A percentile compares a stretch with the other conserved stretches of the same genome.
These are phyloP conservation scores for Saxophila tyrrhenica DNA, from an alignment of 495 filamentous ascomycete species.

Conservation along the genomic window DNA sequence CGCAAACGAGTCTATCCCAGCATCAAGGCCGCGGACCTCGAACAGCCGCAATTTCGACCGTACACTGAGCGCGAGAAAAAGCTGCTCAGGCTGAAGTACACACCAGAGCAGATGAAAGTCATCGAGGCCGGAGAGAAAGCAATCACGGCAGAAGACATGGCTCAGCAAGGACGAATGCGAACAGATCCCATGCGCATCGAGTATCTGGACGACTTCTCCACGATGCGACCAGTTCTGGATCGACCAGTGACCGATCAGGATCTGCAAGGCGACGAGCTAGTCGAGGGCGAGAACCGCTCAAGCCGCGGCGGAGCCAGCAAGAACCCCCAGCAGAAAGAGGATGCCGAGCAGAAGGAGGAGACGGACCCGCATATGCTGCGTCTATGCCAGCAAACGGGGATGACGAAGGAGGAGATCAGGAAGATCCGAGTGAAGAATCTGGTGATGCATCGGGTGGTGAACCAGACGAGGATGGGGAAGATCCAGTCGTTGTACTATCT, in stretches of 20 bases:
- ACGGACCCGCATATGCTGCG: conserved; percentile 40
- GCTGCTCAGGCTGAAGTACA: conserved; percentile 54
- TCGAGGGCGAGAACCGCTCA: conserved; percentile 16
- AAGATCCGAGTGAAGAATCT: conserved; percentile 50
- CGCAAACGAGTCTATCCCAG: conserved; percentile 28
- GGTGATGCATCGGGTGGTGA: conserved; percentile 61
- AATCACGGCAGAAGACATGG: conserved; percentile 67
- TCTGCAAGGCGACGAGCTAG: conserved; percentile 39
- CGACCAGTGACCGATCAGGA: conserved; percentile 35
- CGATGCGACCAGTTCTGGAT: conserved; percentile 47
- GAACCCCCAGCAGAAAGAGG: neutral
- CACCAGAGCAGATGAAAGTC: conserved; percentile 67
- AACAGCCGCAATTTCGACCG: conserved; percentile 36
- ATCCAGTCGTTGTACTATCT: conserved; percentile 58
- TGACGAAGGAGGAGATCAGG: conserved; percentile 45
- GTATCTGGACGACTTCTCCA: conserved; percentile 81
- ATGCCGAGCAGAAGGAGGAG: conserved; percentile 26
- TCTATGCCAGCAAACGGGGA: conserved; percentile 59
- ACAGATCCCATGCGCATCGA: conserved; percentile 57
- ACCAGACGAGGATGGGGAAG: conserved; percentile 96
- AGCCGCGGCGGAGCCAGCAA: conserved; percentile 18
- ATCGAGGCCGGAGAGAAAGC: conserved; percentile 77
- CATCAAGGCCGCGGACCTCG: conserved; percentile 5
- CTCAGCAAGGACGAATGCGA: conserved; percentile 55
- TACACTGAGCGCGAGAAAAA: conserved; percentile 62